These are phyloP conservation scores for Fragaria iinumae DNA, from an alignment of 306 rosid species.

Conservation along the genomic window DNA sequence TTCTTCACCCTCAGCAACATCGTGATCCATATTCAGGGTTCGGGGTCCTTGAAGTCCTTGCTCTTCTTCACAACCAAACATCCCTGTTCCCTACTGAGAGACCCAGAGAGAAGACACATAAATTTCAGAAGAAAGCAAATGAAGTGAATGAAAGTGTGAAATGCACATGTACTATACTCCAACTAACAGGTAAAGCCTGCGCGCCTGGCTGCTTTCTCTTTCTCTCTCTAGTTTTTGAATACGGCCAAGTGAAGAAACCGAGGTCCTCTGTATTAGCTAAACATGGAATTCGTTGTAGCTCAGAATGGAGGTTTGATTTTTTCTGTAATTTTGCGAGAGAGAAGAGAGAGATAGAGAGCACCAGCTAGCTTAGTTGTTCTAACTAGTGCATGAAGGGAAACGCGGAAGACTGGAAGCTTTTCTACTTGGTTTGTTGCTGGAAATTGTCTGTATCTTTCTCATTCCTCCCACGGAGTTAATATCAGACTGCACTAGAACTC, in stretches of 20 bases:
- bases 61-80: not conserved
- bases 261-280: not conserved
- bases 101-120: not conserved
- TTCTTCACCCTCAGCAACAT: not conserved
- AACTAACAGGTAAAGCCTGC: conserved; percentile 1
- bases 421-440: not conserved
- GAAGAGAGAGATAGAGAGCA: not conserved
- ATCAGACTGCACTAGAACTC: not conserved
- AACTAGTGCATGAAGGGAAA: conserved; percentile 17
- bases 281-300: not conserved
- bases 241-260: conserved; percentile 9
- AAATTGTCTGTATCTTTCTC: conserved; percentile 10
- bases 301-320: not conserved
- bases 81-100: not conserved
- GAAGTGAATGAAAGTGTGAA: not conserved
- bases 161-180: conserved; percentile 2
- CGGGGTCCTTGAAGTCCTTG: not conserved
- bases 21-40: not conserved
- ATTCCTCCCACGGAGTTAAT: not conserved
- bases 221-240: not conserved
- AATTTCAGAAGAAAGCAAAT: not conserved
- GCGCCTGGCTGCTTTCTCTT: not conserved
- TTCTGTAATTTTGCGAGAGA: not conserved
- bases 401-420: conserved; percentile 13
- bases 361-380: not conserved